These are phyloP conservation scores for Cyclocybe aegerita DNA, from an alignment of 768 basidiomycete species.

Conservation along the genomic window DNA sequence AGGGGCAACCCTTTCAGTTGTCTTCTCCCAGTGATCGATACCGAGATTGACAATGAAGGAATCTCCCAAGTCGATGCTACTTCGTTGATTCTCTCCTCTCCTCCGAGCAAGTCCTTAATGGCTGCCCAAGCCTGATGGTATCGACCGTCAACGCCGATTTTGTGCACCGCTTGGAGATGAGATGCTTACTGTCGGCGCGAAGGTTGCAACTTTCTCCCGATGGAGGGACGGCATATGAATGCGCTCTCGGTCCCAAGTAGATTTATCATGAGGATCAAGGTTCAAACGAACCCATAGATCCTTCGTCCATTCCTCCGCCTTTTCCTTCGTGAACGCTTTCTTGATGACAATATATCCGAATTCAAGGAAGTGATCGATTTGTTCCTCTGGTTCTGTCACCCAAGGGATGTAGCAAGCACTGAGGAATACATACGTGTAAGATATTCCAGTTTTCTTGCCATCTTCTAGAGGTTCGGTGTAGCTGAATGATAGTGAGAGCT, in stretches of 20 bases:
- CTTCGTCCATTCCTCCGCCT: slow-evolving; percentile 48
- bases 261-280: slow-evolving; percentile 50
- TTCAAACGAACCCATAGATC: slow-evolving; percentile 53
- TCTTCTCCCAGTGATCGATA: slow-evolving; percentile 37
- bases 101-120: slow-evolving; percentile 60
- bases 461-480: slow-evolving; percentile 13
- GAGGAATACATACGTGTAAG: slow-evolving; percentile 31
- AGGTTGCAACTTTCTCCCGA: slow-evolving; percentile 42
- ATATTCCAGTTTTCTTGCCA: slow-evolving; percentile 34
- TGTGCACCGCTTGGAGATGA: slow-evolving; percentile 5
- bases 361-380: slow-evolving; percentile 54
- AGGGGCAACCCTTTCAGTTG: slow-evolving; percentile 30
- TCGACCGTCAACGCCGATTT: slow-evolving; percentile 29
- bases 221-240: slow-evolving; percentile 57
- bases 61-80: slow-evolving; percentile 50
- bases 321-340: slow-evolving; percentile 50
- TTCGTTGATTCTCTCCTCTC: slow-evolving; percentile 55
- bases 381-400: slow-evolving; percentile 31
- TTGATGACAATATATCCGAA: slow-evolving; percentile 55
- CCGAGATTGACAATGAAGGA: slow-evolving; percentile 67
- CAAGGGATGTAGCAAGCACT: too few relatives aligned
- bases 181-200: slow-evolving; percentile 45
- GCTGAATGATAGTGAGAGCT: too few relatives aligned
- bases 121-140: slow-evolving; percentile 51
- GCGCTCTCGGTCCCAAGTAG: slow-evolving; percentile 52